These are phyloP conservation scores for Zygosaccharomyces pseudobailii DNA, from an alignment of 1,139 yeast species.

Conservation along the genomic window DNA sequence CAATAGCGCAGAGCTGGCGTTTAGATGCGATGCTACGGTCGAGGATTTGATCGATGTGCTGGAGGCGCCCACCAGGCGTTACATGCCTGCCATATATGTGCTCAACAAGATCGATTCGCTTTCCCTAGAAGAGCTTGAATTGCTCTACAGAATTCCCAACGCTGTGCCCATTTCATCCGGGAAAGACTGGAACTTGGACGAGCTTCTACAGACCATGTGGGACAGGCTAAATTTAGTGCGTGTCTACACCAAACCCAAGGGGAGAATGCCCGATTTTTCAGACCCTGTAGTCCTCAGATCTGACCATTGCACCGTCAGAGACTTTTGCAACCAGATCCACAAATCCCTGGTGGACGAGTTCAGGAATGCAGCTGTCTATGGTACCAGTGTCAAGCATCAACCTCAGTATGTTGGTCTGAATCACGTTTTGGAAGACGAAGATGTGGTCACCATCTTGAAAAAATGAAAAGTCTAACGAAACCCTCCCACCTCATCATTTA, in stretches of 20 bases:
- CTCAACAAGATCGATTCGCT: constrained; percentile 93
- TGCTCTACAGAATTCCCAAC: constrained; percentile 85
- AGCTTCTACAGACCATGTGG: constrained; percentile 93
- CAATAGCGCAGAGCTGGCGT: constrained; percentile 94
- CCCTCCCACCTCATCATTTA: neutral
- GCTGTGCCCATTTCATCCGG: constrained; percentile 97
- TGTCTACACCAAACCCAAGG: constrained; percentile 96
- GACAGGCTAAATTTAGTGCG: constrained; percentile 80
- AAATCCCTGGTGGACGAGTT: constrained; percentile 90
- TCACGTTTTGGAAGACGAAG: constrained; percentile 87
- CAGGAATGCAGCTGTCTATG: constrained; percentile 85
- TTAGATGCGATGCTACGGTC: constrained; percentile 95
- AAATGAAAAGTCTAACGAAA: constrained; percentile 38
- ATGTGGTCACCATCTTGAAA: constrained; percentile 91
- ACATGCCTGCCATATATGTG: constrained; percentile 92
- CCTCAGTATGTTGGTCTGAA: constrained; percentile 93
- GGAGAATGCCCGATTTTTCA: constrained; percentile 83
- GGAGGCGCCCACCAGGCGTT: constrained; percentile 83
- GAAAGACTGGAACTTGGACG: constrained; percentile 95
- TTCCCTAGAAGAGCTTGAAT: constrained; percentile 86
- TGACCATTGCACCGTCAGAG: constrained; percentile 82
- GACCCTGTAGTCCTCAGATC: constrained; percentile 91
- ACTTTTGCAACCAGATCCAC: constrained; percentile 94
- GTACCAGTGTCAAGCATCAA: constrained; percentile 92
- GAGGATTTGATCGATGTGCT: constrained; percentile 93